phyloP scores from a whole-genome alignment of 2,329 filamentous ascomycete genomes.

The Arthrobotrys musiformis region DNA sequence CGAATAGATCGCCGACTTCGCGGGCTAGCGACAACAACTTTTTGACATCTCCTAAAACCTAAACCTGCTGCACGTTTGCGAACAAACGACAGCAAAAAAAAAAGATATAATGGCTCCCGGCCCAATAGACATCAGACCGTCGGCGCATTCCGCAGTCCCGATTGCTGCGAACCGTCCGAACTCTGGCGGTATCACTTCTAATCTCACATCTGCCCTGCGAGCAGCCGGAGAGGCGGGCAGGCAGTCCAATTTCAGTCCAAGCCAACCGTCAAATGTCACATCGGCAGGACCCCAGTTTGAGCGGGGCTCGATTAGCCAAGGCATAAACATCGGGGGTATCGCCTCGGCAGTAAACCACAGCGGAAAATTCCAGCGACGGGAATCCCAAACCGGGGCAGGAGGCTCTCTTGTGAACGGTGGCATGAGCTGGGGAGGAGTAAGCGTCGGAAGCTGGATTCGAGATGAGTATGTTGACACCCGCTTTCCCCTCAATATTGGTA shows the following conservation, averaged over 20 bases:
- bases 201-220: constrained; percentile 52
- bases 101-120: constrained; percentile 52
- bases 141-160: constrained; percentile 40
- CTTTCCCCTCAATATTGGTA: background rate
- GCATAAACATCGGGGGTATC: constrained; percentile 50
- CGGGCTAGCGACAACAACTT: constrained; percentile 38
- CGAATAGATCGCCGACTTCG: constrained; percentile 28
- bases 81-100: constrained; percentile 44
- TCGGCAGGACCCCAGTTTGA: constrained; percentile 50
- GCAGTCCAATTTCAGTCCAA: constrained; percentile 52
- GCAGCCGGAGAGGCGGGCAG: constrained; percentile 45
- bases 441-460: constrained; percentile 94
- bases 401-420: constrained; percentile 67
- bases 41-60: constrained; percentile 16
- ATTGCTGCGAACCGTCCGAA: constrained; percentile 40
- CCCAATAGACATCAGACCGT: constrained; percentile 56
- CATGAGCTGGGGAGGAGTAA: constrained; percentile 97
- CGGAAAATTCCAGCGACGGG: constrained; percentile 49
- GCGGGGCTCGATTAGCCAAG: constrained; percentile 44
- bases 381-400: constrained; percentile 64
- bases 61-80: constrained; percentile 42
- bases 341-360: constrained; percentile 53
- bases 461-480: constrained; percentile 82
- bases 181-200: constrained; percentile 50
- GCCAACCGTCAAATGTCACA: constrained; percentile 52